Percentiles rank a stretch among this genome's conserved stretches.
These are phyloP conservation scores for Pilasporangium apinafurcum DNA, from an alignment of 352 stramenopile genomes.

Conservation along the genomic window DNA sequence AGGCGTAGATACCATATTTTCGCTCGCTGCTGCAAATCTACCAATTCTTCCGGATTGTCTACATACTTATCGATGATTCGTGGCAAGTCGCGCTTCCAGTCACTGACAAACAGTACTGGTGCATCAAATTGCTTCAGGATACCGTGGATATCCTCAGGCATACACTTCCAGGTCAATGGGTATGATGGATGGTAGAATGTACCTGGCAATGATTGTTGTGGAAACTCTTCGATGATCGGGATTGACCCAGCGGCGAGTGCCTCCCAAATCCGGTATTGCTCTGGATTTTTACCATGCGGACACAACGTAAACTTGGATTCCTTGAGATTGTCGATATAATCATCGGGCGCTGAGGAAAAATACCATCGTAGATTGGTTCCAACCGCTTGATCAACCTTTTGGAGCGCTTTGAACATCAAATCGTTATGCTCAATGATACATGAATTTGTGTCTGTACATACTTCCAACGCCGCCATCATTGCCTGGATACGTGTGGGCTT, in stretches of 20 bases:
- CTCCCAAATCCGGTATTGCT: constrained; percentile 69
- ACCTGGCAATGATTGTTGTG: constrained; percentile 22
- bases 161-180: constrained; percentile 45
- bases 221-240: constrained; percentile 55
- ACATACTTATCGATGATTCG: constrained; percentile 30
- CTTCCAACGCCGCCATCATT: constrained; percentile 35
- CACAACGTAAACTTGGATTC: constrained; percentile 57
- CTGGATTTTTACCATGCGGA: constrained; percentile 54
- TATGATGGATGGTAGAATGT: constrained; percentile 58
- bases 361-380: constrained; percentile 41
- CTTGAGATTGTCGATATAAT: constrained; percentile 49
- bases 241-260: constrained; percentile 55
- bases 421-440: constrained; percentile 60
- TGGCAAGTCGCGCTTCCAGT: constrained; percentile 51
- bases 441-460: constrained; percentile 25
- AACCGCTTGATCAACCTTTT: constrained; percentile 34
- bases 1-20: constrained; percentile 30
- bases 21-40: constrained; percentile 20
- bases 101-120: constrained; percentile 46
- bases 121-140: constrained; percentile 42
- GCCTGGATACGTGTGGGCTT: constrained; percentile 60
- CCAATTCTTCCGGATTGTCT: constrained; percentile 18
- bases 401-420: constrained; percentile 47
- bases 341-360: constrained; percentile 34
- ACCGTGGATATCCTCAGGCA: constrained; percentile 43